Evolutionary conservation across 2,329 filamentous ascomycete species (phyloP), one percentile per base, ranked within the genome.

Genomic region (Scytalidium sp.): DNA sequence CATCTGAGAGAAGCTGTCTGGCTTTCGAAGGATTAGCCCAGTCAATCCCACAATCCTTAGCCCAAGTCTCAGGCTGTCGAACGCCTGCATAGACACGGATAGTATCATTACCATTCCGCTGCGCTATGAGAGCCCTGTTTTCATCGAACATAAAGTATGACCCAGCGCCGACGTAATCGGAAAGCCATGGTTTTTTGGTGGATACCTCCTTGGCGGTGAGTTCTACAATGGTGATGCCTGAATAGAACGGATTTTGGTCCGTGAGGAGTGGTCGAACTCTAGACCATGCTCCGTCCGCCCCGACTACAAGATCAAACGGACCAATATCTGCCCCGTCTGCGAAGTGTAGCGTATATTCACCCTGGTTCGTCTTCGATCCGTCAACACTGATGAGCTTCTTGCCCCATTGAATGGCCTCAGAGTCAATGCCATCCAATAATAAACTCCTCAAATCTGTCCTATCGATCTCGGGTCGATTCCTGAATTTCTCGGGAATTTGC

Each of bases 91-190:
- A 60, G 13, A 64, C 60, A 20, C 66, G 61, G 21, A 75, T 54
- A 27, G 60, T 66, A 8, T 68, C 68, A 43, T 74, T 63, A 4
- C 72, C 72, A 39, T 68, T 67, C 6, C 68, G 67, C 55, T 76
- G 74, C 10, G 60, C 60, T 6, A 63, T 50, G 6, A 76, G 51
- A 11, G 56, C 53, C 13, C 62, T 55, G 0, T 60, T 61, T 41
- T 69, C 63, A 41, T 60, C 61, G 44, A 66, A 68, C 46, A 60
- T 57, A 53, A 67, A 68, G 13, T 53, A 50, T 11, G 50, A 63
- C 13, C 69, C 70, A n/a, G 62, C 51, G 5, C 72, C 72, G 2
- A 70, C 61, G 13, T 61, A 58, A n/a, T 64, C 54, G 15, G 59
- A 45, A 0, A 76, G 51, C 64, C 66, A 68, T 3, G 63, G 66